A percentile compares a stretch with the other conserved stretches of the same genome.
Evolutionary conservation across 2,329 filamentous ascomycete genomes (phyloP).

Genomic region (Xylaria sp.): DNA sequence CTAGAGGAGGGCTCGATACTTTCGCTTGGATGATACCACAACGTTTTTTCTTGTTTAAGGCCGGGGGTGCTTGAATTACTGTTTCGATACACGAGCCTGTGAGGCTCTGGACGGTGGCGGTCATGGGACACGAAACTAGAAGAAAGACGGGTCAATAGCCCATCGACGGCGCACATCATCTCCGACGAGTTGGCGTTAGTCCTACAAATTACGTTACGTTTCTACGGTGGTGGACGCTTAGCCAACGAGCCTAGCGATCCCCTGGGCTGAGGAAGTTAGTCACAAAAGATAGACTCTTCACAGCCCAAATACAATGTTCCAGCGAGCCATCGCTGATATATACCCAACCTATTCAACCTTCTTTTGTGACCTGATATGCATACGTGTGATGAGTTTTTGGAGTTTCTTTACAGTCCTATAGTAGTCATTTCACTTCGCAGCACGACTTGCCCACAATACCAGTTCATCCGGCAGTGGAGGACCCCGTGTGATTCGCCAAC

Average conservation of each 20-base stretch:
- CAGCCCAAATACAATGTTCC: constrained; percentile 47
- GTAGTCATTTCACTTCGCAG: constrained; percentile 1
- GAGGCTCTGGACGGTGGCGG: constrained; percentile 28
- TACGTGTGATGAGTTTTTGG: neutral
- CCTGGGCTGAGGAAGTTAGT: constrained; percentile 42
- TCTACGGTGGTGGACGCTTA: constrained; percentile 44
- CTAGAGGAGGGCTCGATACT: constrained; percentile 45
- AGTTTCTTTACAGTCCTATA: neutral
- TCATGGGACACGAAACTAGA: constrained; percentile 47
- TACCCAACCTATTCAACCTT: neutral
- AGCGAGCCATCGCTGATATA: constrained; percentile 37
- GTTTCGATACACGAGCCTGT: constrained; percentile 41
- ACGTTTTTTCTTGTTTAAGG: constrained; percentile 39
- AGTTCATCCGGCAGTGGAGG: constrained; percentile 8
- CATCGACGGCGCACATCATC: constrained; percentile 36
- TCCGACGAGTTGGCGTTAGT: constrained; percentile 36
- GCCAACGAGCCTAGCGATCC: constrained; percentile 42
- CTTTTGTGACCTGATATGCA: neutral
- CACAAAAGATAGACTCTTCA: constrained; percentile 44
- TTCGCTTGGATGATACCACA: constrained; percentile 53
- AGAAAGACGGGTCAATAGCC: constrained; percentile 48
- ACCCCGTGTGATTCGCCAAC: constrained; percentile 44
- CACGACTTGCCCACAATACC: neutral
- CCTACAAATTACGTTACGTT: constrained; percentile 46
- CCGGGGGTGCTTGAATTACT: constrained; percentile 33